phyloP scores from a whole-genome alignment of 257 asterid species.

The Verbena officinalis region DNA sequence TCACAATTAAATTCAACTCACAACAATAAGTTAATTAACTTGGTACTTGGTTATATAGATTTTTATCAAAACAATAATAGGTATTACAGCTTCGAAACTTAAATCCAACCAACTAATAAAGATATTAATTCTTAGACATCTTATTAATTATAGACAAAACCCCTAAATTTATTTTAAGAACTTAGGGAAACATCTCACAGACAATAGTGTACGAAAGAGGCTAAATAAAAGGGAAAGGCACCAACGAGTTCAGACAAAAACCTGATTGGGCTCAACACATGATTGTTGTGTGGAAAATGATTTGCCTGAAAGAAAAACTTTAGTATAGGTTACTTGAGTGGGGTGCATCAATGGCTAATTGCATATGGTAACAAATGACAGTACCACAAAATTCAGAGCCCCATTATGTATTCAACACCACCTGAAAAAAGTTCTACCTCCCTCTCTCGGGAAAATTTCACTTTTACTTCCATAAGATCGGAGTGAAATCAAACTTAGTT shows the following conservation, averaged over 20 bases:
- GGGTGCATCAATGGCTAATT: constrained; percentile 68
- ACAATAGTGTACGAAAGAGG: constrained; percentile 1
- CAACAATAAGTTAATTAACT: no score
- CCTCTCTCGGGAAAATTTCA: no score
- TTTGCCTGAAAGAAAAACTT: constrained; percentile 40
- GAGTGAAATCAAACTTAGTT: no score
- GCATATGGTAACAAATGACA: constrained; percentile 50
- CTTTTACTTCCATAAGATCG: constrained; percentile 11
- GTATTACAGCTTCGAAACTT: not conserved
- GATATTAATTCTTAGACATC: not conserved
- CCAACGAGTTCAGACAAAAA: constrained; percentile 44
- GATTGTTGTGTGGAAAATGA: constrained; percentile 49
- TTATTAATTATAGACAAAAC: no score
- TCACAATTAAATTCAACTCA: no score
- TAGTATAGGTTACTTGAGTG: constrained; percentile 54
- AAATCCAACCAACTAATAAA: not conserved
- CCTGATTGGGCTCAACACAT: constrained; percentile 38
- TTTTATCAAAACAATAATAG: no score
- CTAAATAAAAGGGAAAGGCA: not conserved
- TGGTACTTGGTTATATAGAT: no score
- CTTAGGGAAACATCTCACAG: not conserved
- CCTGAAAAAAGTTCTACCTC: constrained; percentile 44
- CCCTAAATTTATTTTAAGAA: not conserved
- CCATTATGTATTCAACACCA: constrained; percentile 50
- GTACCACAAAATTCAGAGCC: constrained; percentile 50